Base-by-base conservation (phyloP, 2,329 filamentous ascomycete genomes). In the Fonsecaea pugnacius region DNA sequence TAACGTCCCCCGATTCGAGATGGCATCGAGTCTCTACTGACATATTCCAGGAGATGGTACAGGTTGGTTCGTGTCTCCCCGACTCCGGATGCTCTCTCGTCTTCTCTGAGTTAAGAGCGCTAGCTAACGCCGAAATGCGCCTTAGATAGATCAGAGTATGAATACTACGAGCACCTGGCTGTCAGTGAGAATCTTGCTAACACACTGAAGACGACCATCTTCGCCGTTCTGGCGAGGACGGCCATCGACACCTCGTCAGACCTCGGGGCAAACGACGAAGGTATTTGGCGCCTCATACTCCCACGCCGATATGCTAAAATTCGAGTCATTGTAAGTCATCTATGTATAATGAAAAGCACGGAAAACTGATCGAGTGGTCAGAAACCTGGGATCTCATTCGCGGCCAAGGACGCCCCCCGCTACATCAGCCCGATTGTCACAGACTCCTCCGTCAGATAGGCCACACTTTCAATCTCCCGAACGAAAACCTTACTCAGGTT, bases 251-350 rank as follows among this genome's bases (percentile, higher is more conserved):
- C 65, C 84, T 76, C 80, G 86, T 78, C 78, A 81, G 71, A 75
- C 80, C 58, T 84, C 85, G 75, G 88, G 58, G 10, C 68, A 90
- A 71, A 80, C 87, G 57, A 87, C 83, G 73, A 85, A 94, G 67
- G 91, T 99, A 38, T 90, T 98, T 65, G 95, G 95, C 71, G 95
- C 95, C 62, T 90, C 93, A 52, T 99, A 99, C 76, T 98, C 95
- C 14, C 95, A 99, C 78, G 91, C 94, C 32, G 93, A 98, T 79
- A 91, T 96, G 74, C 84, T 97, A 72, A 96, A 94, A 78, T 90
- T 94, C 73, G 91, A 92, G 73, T 86, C 88, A 32, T 72, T 94
- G 91, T 95, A 84, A 70, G 85, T 16, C 35, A 55, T 48, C 9
- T 21, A 27, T n/a, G 21, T 27, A 54, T 36, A 27, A 60, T 14